These are phyloP conservation scores for Picochlorum sp. DNA, from an alignment of 139 green algal genomes.

Conservation along the genomic window DNA sequence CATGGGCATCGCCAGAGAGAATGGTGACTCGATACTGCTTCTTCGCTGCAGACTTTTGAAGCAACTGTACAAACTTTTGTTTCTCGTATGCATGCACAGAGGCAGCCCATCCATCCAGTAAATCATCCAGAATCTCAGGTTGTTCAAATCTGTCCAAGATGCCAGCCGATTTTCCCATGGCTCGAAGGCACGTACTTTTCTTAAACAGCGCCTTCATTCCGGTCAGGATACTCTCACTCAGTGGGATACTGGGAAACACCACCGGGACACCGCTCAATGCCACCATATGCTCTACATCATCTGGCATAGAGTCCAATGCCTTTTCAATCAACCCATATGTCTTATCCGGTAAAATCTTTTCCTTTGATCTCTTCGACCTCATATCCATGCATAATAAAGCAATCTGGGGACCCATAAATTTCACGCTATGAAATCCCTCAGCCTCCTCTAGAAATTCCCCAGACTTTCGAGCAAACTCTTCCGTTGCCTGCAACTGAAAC, in stretches of 20 bases:
- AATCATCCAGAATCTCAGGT: slow-evolving; percentile 34
- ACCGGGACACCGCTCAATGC: slow-evolving; percentile 28
- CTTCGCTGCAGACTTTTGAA: slow-evolving; percentile 19
- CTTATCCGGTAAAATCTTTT: slow-evolving; percentile 26
- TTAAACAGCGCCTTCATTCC: slow-evolving; percentile 7
- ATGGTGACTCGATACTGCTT: slow-evolving; percentile 28
- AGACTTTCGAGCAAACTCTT: slow-evolving; percentile 6
- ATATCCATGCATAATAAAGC: slow-evolving; percentile 38
- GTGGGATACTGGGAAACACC: slow-evolving; percentile 26
- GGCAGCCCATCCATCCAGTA: slow-evolving; percentile 29
- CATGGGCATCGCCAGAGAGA: slow-evolving; percentile 39
- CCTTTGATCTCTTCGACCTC: slow-evolving; percentile 27
- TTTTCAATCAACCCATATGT: slow-evolving; percentile 8
- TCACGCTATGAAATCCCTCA: slow-evolving; percentile 23
- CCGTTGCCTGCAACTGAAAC: slow-evolving; percentile 63
- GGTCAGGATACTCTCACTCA: slow-evolving; percentile 12
- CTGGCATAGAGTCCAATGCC: slow-evolving; percentile 6
- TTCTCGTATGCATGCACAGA: slow-evolving; percentile 25
- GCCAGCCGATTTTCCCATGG: slow-evolving; percentile 2
- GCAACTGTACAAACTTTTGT: slow-evolving; percentile 23
- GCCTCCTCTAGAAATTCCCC: slow-evolving; percentile 13
- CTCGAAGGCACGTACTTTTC: not conserved
- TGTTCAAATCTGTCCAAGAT: slow-evolving; percentile 24
- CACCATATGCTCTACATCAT: slow-evolving; percentile 24
- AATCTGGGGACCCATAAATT: slow-evolving; percentile 28